Evolutionary conservation across 2,329 filamentous ascomycete species (phyloP).

Genomic region (Diaporthe ampelina): DNA sequence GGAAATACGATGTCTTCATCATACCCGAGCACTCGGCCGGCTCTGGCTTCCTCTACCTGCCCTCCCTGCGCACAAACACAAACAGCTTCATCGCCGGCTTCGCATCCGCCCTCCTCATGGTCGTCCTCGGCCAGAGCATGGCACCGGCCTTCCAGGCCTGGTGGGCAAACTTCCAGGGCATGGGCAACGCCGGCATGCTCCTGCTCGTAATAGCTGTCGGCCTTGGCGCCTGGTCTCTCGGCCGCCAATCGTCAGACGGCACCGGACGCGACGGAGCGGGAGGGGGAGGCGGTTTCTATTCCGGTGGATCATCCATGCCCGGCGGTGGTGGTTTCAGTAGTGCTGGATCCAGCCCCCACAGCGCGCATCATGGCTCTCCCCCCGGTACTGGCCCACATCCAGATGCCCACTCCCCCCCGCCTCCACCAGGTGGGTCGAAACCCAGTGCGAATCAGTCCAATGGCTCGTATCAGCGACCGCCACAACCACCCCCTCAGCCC

Average conservation of each 20-base stretch:
- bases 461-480: conserved; percentile 45
- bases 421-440: conserved; percentile 42
- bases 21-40: conserved; percentile 93
- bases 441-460: conserved; percentile 46
- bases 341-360: conserved; percentile 39
- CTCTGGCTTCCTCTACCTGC: conserved; percentile 93
- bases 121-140: conserved; percentile 80
- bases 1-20: conserved; percentile 98
- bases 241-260: conserved; percentile 71
- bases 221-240: conserved; percentile 82
- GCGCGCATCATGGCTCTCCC: conserved; percentile 49
- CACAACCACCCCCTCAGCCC: conserved; percentile 41
- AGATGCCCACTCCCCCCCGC: conserved; percentile 40
- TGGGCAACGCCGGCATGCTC: conserved; percentile 80
- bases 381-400: conserved; percentile 51
- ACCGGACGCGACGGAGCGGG: conserved; percentile 43
- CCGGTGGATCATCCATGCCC: conserved; percentile 42
- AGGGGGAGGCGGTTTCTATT: conserved; percentile 38
- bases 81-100: conserved; percentile 95
- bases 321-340: conserved; percentile 39
- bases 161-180: conserved; percentile 78
- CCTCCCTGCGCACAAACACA: conserved; percentile 85
- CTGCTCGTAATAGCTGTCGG: conserved; percentile 81
- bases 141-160: conserved; percentile 81
- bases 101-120: conserved; percentile 79